A percentile compares a stretch with the other conserved stretches of the same genome.
These are phyloP conservation scores for Isatis tinctoria DNA, from an alignment of 345 rosid genomes.

Conservation along the genomic window DNA sequence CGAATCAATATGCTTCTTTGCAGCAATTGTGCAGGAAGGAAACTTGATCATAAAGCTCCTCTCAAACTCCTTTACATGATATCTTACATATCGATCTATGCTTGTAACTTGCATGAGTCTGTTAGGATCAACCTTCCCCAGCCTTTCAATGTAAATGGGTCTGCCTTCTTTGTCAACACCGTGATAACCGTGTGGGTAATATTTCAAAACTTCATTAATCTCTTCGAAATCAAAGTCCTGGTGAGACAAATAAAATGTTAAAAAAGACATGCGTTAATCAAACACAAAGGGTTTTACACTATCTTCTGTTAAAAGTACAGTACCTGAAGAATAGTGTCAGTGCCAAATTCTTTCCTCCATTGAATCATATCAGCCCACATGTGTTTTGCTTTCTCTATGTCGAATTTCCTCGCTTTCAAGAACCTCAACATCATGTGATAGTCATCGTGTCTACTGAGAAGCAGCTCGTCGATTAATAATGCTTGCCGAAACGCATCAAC, in stretches of 20 bases:
- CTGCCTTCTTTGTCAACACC: slow-evolving; percentile 98
- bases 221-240: slow-evolving; percentile 93
- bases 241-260: slow-evolving; percentile 16
- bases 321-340: slow-evolving; percentile 85
- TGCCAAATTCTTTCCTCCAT: slow-evolving; percentile 89
- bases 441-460: slow-evolving; percentile 69
- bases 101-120: slow-evolving; percentile 92
- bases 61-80: slow-evolving; percentile 97
- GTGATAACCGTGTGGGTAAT: slow-evolving; percentile 91
- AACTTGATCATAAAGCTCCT: slow-evolving; percentile 79
- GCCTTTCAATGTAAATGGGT: slow-evolving; percentile 86
- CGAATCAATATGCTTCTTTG: slow-evolving; percentile 96
- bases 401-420: slow-evolving; percentile 92
- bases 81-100: slow-evolving; percentile 82
- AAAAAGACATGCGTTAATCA: not conserved
- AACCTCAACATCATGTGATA: slow-evolving; percentile 98
- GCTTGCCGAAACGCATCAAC: slow-evolving; percentile 89
- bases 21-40: slow-evolving; percentile 93
- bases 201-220: slow-evolving; percentile 64
- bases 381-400: slow-evolving; percentile 79
- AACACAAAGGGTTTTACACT: not conserved
- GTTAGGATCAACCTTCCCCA: slow-evolving; percentile 87
- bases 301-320: not conserved
- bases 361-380: slow-evolving; percentile 99
- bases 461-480: slow-evolving; percentile 74